Evolutionary conservation across 805 yeast species (phyloP).

Genomic region (Yarrowia divulgata): DNA sequence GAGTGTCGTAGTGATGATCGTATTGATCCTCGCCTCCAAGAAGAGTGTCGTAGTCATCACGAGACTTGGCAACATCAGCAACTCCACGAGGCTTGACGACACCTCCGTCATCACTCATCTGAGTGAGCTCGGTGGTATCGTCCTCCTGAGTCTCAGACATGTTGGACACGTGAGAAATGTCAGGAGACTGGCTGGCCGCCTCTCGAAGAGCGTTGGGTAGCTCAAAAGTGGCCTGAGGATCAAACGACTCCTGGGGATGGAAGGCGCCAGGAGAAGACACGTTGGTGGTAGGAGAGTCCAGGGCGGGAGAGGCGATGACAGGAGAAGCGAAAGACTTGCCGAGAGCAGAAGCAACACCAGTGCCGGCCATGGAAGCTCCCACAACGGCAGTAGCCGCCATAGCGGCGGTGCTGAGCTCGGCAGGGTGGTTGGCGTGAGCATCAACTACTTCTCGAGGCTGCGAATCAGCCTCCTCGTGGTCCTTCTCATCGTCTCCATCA

Average conservation of each 20-base stretch:
- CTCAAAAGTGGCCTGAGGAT: slow-evolving; percentile 27
- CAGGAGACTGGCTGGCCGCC: slow-evolving; percentile 13
- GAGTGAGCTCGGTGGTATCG: slow-evolving; percentile 10
- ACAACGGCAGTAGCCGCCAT: slow-evolving; percentile 29
- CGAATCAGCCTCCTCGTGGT: neutral
- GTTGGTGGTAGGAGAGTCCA: neutral
- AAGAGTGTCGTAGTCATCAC: slow-evolving; percentile 15
- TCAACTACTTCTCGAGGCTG: neutral
- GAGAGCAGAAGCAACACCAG: slow-evolving; percentile 25
- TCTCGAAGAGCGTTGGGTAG: slow-evolving; percentile 17
- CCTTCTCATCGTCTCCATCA: neutral
- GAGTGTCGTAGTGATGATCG: neutral
- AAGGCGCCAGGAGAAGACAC: slow-evolving; percentile 27
- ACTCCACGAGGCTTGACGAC: neutral
- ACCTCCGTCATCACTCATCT: slow-evolving; percentile 11
- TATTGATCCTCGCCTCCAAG: slow-evolving; percentile 13
- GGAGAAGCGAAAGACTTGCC: slow-evolving; percentile 23
- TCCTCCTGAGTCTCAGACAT: slow-evolving; percentile 25
- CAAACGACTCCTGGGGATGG: slow-evolving; percentile 24
- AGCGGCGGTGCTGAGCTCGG: slow-evolving; percentile 3
- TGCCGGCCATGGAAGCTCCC: slow-evolving; percentile 31
- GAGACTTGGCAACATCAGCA: neutral
- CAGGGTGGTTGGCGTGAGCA: neutral
- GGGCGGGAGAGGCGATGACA: slow-evolving; percentile 10
- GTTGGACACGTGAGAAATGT: slow-evolving; percentile 20